Conservation (phyloP, 2,329 filamentous ascomycete species). For the Talaromyces sp. region DNA sequence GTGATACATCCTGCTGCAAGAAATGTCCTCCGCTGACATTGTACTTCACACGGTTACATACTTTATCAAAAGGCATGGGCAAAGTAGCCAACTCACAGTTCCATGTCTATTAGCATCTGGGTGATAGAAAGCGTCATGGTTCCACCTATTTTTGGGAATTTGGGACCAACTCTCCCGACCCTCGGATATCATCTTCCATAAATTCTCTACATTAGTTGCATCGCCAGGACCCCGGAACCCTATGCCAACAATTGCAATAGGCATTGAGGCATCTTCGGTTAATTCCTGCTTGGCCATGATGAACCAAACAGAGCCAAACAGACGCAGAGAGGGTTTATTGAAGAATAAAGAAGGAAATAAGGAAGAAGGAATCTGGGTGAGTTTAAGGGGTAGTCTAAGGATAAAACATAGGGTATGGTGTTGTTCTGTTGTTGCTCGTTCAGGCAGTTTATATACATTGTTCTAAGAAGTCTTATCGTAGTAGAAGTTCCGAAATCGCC, state of each 20-base stretch:
- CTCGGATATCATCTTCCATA: slow-evolving; percentile 36
- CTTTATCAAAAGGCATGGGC: not conserved
- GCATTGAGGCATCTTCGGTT: slow-evolving; percentile 1
- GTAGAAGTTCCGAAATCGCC: not conserved
- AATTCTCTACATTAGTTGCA: slow-evolving; percentile 31
- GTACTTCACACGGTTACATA: slow-evolving; percentile 16
- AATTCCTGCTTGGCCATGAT: not conserved
- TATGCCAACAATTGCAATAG: slow-evolving; percentile 38
- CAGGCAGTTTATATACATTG: not conserved
- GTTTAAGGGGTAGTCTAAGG: not conserved
- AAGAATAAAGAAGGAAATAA: not conserved
- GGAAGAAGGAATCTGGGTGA: not conserved
- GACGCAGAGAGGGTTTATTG: not conserved
- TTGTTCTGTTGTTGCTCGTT: not conserved
- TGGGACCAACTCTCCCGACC: slow-evolving; percentile 31
- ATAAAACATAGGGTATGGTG: not conserved
- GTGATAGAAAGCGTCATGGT: slow-evolving; percentile 38
- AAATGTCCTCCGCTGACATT: slow-evolving; percentile 22
- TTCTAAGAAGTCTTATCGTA: not conserved
- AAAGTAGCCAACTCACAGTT: slow-evolving; percentile 26
- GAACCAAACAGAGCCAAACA: not conserved
- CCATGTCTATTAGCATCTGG: slow-evolving; percentile 36
- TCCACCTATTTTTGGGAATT: slow-evolving; percentile 38
- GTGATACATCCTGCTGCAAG: slow-evolving; percentile 24
- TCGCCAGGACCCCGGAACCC: slow-evolving; percentile 33